These are phyloP conservation scores for Astrothelium macrocarpum DNA, from an alignment of 495 filamentous ascomycete species.

Conservation along the genomic window DNA sequence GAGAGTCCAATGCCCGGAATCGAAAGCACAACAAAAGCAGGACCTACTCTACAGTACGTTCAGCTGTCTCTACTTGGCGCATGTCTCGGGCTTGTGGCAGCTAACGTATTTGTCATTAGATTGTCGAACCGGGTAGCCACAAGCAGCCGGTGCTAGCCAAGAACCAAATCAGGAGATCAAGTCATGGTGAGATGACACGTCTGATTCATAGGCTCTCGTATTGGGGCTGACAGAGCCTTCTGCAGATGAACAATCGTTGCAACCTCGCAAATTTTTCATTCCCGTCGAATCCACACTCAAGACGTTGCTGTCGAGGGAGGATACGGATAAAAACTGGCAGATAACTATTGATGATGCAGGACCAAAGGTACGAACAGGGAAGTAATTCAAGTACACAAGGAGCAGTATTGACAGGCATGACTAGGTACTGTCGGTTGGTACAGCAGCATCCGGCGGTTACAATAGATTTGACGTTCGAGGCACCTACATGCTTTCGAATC, in stretches of 20 bases:
- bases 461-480: constrained; percentile 79
- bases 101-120: neutral
- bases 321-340: constrained; percentile 83
- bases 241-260: constrained; percentile 42
- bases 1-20: constrained; percentile 25
- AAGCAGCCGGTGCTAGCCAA: constrained; percentile 9
- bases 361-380: constrained; percentile 61
- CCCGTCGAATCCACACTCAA: constrained; percentile 67
- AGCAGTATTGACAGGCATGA: constrained; percentile 1
- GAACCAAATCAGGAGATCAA: constrained; percentile 16
- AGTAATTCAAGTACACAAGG: neutral
- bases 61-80: neutral
- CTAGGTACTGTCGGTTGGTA: constrained; percentile 69
- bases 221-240: neutral
- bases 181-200: neutral
- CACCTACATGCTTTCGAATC: constrained; percentile 91
- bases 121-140: neutral
- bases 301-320: constrained; percentile 65
- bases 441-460: constrained; percentile 75
- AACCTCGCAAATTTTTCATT: constrained; percentile 62
- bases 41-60: constrained; percentile 39
- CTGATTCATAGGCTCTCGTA: neutral
- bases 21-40: constrained; percentile 31
- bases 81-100: neutral
- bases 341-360: constrained; percentile 95